A percentile compares a stretch with the other conserved stretches of the same genome.
phyloP scores from a whole-genome alignment of 2,329 filamentous ascomycete species.

The Aciculosporium take region DNA sequence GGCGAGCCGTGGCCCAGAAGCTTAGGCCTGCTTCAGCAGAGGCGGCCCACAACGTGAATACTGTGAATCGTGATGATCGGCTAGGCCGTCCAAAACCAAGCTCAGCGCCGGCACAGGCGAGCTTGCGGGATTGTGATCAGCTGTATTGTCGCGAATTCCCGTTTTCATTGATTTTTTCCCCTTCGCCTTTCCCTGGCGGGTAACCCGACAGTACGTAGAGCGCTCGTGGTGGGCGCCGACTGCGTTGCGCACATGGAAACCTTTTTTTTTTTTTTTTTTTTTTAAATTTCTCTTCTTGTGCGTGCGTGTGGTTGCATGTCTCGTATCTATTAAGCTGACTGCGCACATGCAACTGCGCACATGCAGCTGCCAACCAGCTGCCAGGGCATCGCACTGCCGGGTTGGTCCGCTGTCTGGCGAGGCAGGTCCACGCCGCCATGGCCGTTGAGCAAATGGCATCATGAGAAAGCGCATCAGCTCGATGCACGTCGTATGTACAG shows the following conservation, averaged over 20 bases:
- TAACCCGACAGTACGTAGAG: background rate
- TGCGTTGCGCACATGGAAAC: background rate
- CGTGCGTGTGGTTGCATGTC: slow-evolving; percentile 1
- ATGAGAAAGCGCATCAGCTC: background rate
- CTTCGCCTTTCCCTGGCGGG: background rate
- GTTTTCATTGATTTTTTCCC: background rate
- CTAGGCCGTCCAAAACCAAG: no score
- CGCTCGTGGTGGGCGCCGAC: background rate
- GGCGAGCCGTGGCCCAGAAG: background rate
- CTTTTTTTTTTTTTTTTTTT: slow-evolving; percentile 1
- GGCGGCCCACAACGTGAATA: background rate
- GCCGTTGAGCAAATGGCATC: no score
- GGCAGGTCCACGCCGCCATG: background rate
- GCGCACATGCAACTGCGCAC: no score
- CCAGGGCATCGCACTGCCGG: background rate
- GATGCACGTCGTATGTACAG: slow-evolving; percentile 3
- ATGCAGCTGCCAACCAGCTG: background rate
- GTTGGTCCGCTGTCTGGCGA: background rate
- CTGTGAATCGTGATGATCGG: background rate
- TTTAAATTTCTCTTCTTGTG: no score
- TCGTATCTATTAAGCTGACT: slow-evolving; percentile 1
- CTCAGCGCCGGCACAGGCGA: background rate
- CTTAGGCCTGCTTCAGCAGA: background rate
- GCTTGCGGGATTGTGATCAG: background rate
- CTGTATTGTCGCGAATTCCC: background rate